Evolutionary conservation across 2,329 filamentous ascomycete species (phyloP).

Genomic region (Penicillium sp.): DNA sequence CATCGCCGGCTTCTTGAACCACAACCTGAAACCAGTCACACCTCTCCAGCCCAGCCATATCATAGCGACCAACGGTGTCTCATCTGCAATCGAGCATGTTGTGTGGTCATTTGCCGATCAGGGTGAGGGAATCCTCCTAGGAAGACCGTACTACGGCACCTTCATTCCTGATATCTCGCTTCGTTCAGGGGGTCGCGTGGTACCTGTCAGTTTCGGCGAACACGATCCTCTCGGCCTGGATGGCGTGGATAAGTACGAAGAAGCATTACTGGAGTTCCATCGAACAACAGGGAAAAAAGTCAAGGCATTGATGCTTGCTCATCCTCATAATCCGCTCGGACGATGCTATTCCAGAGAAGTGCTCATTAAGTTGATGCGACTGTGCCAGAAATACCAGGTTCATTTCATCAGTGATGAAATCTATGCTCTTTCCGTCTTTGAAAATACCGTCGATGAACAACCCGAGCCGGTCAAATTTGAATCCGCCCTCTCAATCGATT

Average conservation of each 20-base stretch:
- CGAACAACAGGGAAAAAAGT: slow-evolving; percentile 41
- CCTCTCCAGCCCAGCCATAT: slow-evolving; percentile 30
- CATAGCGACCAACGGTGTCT: slow-evolving; percentile 37
- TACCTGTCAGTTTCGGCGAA: slow-evolving; percentile 46
- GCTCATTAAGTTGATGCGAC: slow-evolving; percentile 44
- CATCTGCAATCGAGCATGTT: slow-evolving; percentile 36
- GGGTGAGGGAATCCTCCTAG: slow-evolving; percentile 37
- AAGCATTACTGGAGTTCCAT: slow-evolving; percentile 39
- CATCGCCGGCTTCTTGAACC: slow-evolving; percentile 34
- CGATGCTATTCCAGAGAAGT: slow-evolving; percentile 46
- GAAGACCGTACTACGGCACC: slow-evolving; percentile 45
- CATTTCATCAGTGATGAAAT: slow-evolving; percentile 60
- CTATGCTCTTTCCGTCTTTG: slow-evolving; percentile 55
- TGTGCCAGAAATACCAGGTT: slow-evolving; percentile 52
- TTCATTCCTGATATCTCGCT: slow-evolving; percentile 49
- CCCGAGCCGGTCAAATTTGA: slow-evolving; percentile 40
- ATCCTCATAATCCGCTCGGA: slow-evolving; percentile 55
- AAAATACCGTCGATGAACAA: slow-evolving; percentile 36
- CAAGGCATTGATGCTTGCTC: slow-evolving; percentile 51
- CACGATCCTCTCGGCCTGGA: slow-evolving; percentile 44
- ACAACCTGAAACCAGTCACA: slow-evolving; percentile 28
- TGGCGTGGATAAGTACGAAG: slow-evolving; percentile 48
- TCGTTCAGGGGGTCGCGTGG: slow-evolving; percentile 44
- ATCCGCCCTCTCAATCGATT: slow-evolving; percentile 48
- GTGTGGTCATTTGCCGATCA: slow-evolving; percentile 34